Evolutionary conservation across 2,329 filamentous ascomycete species (phyloP).

Genomic region (Penicillium vulpinum): DNA sequence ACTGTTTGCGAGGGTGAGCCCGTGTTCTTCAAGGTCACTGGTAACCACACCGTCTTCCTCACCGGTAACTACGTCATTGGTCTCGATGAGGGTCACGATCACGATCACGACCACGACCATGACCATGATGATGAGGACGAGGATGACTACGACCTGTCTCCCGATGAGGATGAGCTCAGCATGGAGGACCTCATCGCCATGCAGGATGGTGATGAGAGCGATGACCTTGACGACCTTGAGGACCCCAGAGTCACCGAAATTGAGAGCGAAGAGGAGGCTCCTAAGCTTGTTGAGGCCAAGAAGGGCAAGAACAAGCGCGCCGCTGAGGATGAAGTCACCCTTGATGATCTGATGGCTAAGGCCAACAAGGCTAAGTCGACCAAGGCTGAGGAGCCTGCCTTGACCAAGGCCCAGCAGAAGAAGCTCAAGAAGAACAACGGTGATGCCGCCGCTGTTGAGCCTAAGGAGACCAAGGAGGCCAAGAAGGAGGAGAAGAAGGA

Average conservation of each 20-base stretch:
- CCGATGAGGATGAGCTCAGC: slow-evolving; percentile 74
- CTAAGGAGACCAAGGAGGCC: slow-evolving; percentile 55
- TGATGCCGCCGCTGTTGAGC: slow-evolving; percentile 66
- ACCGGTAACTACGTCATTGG: slow-evolving; percentile 93
- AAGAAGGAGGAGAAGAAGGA: slow-evolving; percentile 82
- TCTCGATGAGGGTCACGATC: slow-evolving; percentile 54
- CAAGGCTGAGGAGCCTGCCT: slow-evolving; percentile 65
- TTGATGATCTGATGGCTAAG: slow-evolving; percentile 86
- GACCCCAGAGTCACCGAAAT: slow-evolving; percentile 83
- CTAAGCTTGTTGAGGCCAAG: slow-evolving; percentile 49
- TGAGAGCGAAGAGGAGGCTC: slow-evolving; percentile 72
- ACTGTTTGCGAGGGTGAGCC: slow-evolving; percentile 84
- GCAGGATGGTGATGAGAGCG: slow-evolving; percentile 61
- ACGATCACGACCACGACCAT: slow-evolving; percentile 51
- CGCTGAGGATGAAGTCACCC: slow-evolving; percentile 68
- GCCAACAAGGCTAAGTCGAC: slow-evolving; percentile 54
- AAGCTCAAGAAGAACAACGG: slow-evolving; percentile 99
- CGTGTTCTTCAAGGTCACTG: slow-evolving; percentile 87
- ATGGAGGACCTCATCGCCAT: slow-evolving; percentile 52
- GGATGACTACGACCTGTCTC: slow-evolving; percentile 77
- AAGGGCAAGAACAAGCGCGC: slow-evolving; percentile 92
- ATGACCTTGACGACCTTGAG: slow-evolving; percentile 74
- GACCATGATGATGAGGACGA: slow-evolving; percentile 62
- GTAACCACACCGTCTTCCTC: slow-evolving; percentile 85
- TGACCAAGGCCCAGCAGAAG: slow-evolving; percentile 96